Percentiles rank a stretch among this genome's conserved stretches.
Evolutionary conservation across 2,329 filamentous ascomycete species (phyloP).

Genomic region (Cryphonectria japonica): DNA sequence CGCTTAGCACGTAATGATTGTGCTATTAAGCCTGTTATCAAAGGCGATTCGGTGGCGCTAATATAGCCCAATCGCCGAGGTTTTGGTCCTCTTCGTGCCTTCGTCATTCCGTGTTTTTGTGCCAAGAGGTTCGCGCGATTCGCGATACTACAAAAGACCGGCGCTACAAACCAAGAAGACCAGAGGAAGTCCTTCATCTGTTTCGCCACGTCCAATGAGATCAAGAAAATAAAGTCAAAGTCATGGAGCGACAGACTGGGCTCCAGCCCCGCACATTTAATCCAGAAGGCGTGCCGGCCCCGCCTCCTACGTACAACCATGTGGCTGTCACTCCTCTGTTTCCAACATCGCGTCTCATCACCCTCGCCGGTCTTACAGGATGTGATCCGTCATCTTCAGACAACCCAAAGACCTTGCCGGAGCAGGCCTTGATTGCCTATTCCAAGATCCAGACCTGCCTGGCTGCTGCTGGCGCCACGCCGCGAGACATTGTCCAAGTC

Average conservation of each 20-base stretch:
- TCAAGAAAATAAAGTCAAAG: background rate
- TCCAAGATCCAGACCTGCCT: slow-evolving; percentile 20
- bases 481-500: slow-evolving; percentile 25
- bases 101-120: too few species aligned
- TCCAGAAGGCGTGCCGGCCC: slow-evolving; percentile 20
- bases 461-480: slow-evolving; percentile 22
- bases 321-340: slow-evolving; percentile 24
- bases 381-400: slow-evolving; percentile 24
- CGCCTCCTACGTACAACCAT: slow-evolving; percentile 22
- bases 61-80: background rate
- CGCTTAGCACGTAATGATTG: background rate
- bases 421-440: slow-evolving; percentile 22
- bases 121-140: background rate
- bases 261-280: slow-evolving; percentile 22
- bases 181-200: background rate
- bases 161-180: background rate
- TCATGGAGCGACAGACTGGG: background rate
- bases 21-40: background rate
- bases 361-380: slow-evolving; percentile 24
- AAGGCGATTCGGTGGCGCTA: background rate
- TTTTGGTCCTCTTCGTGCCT: background rate
- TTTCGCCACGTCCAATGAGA: background rate
- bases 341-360: slow-evolving; percentile 21
- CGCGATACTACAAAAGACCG: background rate
- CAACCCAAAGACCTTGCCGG: slow-evolving; percentile 18